phyloP scores from a whole-genome alignment of 2,329 filamentous ascomycete species.

The Sporothrix pseudoabietina region DNA sequence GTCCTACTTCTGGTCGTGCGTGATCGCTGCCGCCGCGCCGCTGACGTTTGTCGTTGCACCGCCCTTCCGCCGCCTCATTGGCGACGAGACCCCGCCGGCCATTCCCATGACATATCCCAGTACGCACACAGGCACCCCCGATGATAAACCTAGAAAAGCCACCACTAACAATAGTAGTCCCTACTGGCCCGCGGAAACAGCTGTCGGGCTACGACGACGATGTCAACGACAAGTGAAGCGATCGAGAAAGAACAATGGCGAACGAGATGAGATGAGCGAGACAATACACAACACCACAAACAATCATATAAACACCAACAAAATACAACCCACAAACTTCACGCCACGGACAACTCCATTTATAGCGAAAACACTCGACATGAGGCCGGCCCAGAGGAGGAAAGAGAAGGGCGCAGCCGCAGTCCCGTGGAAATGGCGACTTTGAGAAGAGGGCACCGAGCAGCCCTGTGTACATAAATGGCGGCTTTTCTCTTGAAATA shows the following conservation, averaged over 20 bases:
- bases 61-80: constrained; percentile 70
- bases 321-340: background rate
- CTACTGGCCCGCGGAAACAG: constrained; percentile 58
- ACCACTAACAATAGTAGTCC: constrained; percentile 19
- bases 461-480: constrained; percentile 4
- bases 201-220: constrained; percentile 64
- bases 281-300: constrained; percentile 11
- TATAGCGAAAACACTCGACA: constrained; percentile 14
- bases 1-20: constrained; percentile 84
- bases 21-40: constrained; percentile 74
- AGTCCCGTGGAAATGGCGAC: background rate
- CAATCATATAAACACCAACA: background rate
- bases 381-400: background rate
- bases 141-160: no score
- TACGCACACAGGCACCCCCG: constrained; percentile 53
- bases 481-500: constrained; percentile 1
- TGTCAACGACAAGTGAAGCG: constrained; percentile 33
- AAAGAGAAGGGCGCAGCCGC: constrained; percentile 7
- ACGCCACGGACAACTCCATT: constrained; percentile 7
- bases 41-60: constrained; percentile 70
- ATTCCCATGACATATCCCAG: constrained; percentile 92
- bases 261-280: background rate
- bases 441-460: background rate
- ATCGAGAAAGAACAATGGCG: background rate
- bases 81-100: constrained; percentile 69